phyloP scores from a whole-genome alignment of 805 yeast genomes.

The Candida awuae region DNA sequence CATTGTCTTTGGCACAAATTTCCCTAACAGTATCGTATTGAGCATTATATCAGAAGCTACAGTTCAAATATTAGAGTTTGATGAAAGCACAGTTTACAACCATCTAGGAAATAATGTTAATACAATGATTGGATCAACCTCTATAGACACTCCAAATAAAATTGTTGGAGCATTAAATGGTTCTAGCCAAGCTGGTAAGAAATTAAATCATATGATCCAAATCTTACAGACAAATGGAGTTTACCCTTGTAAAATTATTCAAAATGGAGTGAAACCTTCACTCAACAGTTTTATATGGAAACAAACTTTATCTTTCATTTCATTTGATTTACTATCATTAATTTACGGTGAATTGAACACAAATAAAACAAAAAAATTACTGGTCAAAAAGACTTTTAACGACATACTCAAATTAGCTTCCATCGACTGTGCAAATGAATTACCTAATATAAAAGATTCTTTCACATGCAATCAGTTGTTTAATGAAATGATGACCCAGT shows the following conservation, averaged over 20 bases:
- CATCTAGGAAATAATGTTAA: slow-evolving; percentile 20
- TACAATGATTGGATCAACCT: slow-evolving; percentile 22
- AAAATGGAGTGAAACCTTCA: slow-evolving; percentile 23
- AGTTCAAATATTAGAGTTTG: slow-evolving; percentile 13
- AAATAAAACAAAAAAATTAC: slow-evolving; percentile 2
- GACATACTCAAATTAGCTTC: slow-evolving; percentile 20
- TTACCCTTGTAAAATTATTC: slow-evolving; percentile 20
- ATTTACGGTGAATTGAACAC: slow-evolving; percentile 17
- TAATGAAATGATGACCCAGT: slow-evolving; percentile 17
- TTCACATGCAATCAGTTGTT: slow-evolving; percentile 12
- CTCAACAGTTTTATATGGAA: slow-evolving; percentile 25
- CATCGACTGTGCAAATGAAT: slow-evolving; percentile 20
- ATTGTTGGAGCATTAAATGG: slow-evolving; percentile 15
- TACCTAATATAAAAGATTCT: slow-evolving; percentile 19
- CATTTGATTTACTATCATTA: slow-evolving; percentile 18
- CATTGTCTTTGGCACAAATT: slow-evolving; percentile 5
- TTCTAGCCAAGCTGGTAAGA: slow-evolving; percentile 15
- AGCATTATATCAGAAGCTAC: slow-evolving; percentile 23
- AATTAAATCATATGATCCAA: slow-evolving; percentile 16
- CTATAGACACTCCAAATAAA: neutral
- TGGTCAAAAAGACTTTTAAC: slow-evolving; percentile 18
- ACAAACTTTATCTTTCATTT: slow-evolving; percentile 20
- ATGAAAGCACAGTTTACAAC: slow-evolving; percentile 11
- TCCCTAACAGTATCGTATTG: slow-evolving; percentile 15
- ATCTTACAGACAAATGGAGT: slow-evolving; percentile 20